Evolutionary conservation across 331 rosid genomes (phyloP), one percentile per base, ranked within the genome.

Genomic region (Erythrophleum ivorense): DNA sequence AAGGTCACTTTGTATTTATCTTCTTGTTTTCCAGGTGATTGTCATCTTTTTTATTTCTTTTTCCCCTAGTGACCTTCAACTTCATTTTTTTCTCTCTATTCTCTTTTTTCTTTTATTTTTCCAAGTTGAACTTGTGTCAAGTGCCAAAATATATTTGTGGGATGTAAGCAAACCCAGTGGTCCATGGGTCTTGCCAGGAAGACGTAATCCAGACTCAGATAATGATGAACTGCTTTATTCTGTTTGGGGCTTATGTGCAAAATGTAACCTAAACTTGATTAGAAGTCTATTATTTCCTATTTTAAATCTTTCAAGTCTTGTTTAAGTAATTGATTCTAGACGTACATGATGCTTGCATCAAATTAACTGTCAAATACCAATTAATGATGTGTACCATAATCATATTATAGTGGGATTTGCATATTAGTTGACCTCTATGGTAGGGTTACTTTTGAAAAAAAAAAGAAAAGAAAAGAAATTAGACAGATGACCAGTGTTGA

Each of bases 11-110:
- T 96, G 99, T 77, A 74, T 89, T 73, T 89, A 88, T 90, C 98
- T 96, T 85, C 99, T 96, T 67, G 80, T 63, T 88, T 93, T 93
- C 91, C 99, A 96, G 99, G 99, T 93, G 78, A 82, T 69, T 83
- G 10, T 16, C 73, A 10, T 5, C 14, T 48, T 2, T 41, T 66
- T 41, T 15, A 34, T 19, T 48, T 16, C 52, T 21, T 19, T 31
- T 11, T 57, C n/a, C 68, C 31, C 72, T 68, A 57, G 12, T 54
- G 19, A 53, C 46, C 53, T 60, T 1, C 24, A 66, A 38, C 50
- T 40, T 14, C 24, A n/a, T 10, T 29, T 24, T 45, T 40, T 14
- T 24, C 14, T 24, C 63, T 38, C 6, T 19, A 36, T 19, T 9
- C 8, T 50, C 48, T 9, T 9, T 43, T 76, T 52, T 15, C 63